A percentile compares a stretch with the other conserved stretches of the same genome.
Evolutionary conservation across 176 grass and related monocot species (phyloP).

Genomic region (Puya raimondii): DNA sequence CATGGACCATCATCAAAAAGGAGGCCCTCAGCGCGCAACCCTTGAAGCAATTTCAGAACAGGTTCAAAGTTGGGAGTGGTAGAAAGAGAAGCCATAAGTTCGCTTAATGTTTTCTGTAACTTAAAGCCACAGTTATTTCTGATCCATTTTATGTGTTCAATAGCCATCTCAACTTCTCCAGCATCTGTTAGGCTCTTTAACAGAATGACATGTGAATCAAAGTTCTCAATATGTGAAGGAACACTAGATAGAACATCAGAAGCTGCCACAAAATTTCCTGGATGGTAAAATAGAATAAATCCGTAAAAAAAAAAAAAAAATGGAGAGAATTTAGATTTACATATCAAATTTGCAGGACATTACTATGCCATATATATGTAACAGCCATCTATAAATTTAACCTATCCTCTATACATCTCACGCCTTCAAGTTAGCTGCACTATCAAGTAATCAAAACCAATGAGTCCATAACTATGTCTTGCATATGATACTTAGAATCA

Average conservation of each 20-base stretch:
- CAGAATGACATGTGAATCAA: constrained; percentile 52
- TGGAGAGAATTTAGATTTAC: background rate
- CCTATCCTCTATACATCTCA: no score
- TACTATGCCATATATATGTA: background rate
- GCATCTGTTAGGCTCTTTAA: constrained; percentile 55
- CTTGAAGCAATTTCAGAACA: constrained; percentile 43
- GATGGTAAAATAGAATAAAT: constrained; percentile 2
- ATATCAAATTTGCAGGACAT: background rate
- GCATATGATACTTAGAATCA: no score
- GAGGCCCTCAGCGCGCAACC: constrained; percentile 45
- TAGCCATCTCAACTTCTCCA: constrained; percentile 58
- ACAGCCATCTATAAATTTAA: no score
- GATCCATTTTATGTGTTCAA: constrained; percentile 62
- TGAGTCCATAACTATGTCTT: no score
- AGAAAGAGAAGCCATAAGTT: constrained; percentile 70
- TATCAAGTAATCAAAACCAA: no score
- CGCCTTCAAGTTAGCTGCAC: no score
- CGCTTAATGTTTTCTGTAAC: constrained; percentile 46
- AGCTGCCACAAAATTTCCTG: constrained; percentile 50
- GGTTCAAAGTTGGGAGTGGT: constrained; percentile 58
- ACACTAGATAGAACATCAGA: constrained; percentile 31
- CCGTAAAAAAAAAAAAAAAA: constrained; percentile 3
- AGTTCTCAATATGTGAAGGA: constrained; percentile 36
- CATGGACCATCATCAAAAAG: constrained; percentile 44
- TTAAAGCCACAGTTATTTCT: constrained; percentile 28